Conservation (phyloP, 2,329 filamentous ascomycete species). For the Fusarium caatingaense region DNA sequence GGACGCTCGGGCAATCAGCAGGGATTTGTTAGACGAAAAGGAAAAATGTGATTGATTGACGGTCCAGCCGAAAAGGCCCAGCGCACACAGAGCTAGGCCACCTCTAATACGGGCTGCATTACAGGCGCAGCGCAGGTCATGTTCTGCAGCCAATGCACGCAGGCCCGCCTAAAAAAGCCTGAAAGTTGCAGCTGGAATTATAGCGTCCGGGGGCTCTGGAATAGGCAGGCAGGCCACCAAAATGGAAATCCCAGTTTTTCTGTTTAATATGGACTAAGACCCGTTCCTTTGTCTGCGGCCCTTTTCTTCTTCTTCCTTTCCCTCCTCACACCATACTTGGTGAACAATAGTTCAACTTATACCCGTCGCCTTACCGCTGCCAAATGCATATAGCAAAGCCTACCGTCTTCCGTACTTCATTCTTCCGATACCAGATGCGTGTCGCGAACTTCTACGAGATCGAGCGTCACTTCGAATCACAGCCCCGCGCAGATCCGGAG, state of each 20-base stretch:
- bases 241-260: slow-evolving; percentile 28
- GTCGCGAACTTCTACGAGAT: slow-evolving; percentile 60
- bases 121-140: slow-evolving; percentile 7
- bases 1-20: slow-evolving; percentile 21
- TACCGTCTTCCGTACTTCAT: slow-evolving; percentile 58
- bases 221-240: slow-evolving; percentile 38
- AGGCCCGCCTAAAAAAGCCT: slow-evolving; percentile 36
- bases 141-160: slow-evolving; percentile 22
- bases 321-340: slow-evolving; percentile 45
- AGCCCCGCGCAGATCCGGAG: slow-evolving; percentile 68
- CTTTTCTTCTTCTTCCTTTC: slow-evolving; percentile 33
- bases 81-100: neutral
- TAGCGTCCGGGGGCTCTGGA: slow-evolving; percentile 19
- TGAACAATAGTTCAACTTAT: slow-evolving; percentile 38
- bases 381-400: slow-evolving; percentile 69
- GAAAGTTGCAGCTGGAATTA: slow-evolving; percentile 20
- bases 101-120: slow-evolving; percentile 17
- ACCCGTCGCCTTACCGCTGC: slow-evolving; percentile 39
- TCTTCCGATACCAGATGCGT: slow-evolving; percentile 70
- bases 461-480: slow-evolving; percentile 61
- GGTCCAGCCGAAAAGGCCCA: slow-evolving; percentile 8
- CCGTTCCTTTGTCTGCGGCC: slow-evolving; percentile 29
- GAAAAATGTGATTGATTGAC: slow-evolving; percentile 10
- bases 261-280: slow-evolving; percentile 35
- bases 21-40: slow-evolving; percentile 9